Base-by-base conservation (phyloP, 2,329 filamentous ascomycete species). In the Epichloe hybrida region DNA sequence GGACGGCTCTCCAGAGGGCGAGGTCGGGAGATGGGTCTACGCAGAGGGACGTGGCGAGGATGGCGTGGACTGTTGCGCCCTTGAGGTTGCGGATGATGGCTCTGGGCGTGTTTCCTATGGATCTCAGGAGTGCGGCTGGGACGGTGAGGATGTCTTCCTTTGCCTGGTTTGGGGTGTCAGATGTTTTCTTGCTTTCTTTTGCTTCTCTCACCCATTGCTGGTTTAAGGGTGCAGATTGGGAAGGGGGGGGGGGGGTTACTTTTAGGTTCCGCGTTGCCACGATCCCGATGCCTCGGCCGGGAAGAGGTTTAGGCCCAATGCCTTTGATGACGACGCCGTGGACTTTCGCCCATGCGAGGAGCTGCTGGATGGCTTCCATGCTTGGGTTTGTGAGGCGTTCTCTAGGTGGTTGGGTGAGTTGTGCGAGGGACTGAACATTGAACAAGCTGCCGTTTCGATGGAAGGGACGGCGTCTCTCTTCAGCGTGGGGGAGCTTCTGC, bases 241-340 rank as follows among this genome's bases (percentile, higher is more conserved):
- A 46, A 31, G 4, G 21, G 21, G 4, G 27, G 47, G 35, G 4
- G 21, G 21, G 4, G 21, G 4, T 68, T 31, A 86, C 86, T 69
- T 84, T 70, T 54, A 93, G 74, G 13, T 75, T 69, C 31, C 76
- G 74, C 12, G 79, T 82, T 5, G 88, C 84, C 48, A 90, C 74
- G 51, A 95, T 81, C 45, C 90, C 89, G 49, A 93, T 76, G 31
- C 89, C 89, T 50, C 85, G 76, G 2, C 82, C 84, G 5, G 82
- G 77, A 15, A 95, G 81, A 39, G 71, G 72, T 40, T 80, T 75
- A 5, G 88, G 82, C 2, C 72, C 71, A 46, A 94, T 79, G 31
- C 81, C 82, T 58, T 83, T 74, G 56, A 88, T 76, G 37, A 74
- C 66, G 31, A 94, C 76, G 13, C 85, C 86, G 52, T 80, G 74